Evolutionary conservation across 2,329 filamentous ascomycete species (phyloP).

Genomic region (Monilinia fructigena): DNA sequence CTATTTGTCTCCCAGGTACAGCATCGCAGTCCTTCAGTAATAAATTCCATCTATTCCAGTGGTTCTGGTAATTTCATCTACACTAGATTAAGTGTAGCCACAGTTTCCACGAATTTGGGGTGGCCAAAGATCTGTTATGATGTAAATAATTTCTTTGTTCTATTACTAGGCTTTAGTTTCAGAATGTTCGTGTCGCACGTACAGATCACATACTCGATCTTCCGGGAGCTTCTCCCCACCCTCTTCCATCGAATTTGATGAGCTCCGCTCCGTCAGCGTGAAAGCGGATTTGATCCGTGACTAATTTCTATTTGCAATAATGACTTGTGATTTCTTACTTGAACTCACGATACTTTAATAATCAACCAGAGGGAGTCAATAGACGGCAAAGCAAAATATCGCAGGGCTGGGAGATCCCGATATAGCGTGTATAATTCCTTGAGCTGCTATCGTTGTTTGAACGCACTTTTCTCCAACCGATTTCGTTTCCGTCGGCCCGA

Average conservation of each 20-base stretch:
- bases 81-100: constrained; percentile 6
- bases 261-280: not conserved
- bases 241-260: not conserved
- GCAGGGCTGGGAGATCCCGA: not conserved
- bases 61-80: constrained; percentile 10
- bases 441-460: not conserved
- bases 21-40: not conserved
- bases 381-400: not conserved
- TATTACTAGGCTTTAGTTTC: not conserved
- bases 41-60: constrained; percentile 6
- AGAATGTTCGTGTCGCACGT: too few relatives aligned
- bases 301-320: not conserved
- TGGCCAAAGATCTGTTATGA: constrained; percentile 2
- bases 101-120: not conserved
- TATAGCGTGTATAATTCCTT: not conserved
- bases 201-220: constrained; percentile 6
- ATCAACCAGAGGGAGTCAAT: too few relatives aligned
- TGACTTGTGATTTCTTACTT: not conserved
- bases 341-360: too few relatives aligned
- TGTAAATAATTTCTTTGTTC: not conserved
- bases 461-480: not conserved
- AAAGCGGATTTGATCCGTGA: not conserved
- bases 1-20: constrained; percentile 3
- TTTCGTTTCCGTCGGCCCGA: not conserved
- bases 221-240: not conserved